These are phyloP conservation scores for Podospora appendiculata DNA, from an alignment of 495 filamentous ascomycete genomes.

Conservation along the genomic window DNA sequence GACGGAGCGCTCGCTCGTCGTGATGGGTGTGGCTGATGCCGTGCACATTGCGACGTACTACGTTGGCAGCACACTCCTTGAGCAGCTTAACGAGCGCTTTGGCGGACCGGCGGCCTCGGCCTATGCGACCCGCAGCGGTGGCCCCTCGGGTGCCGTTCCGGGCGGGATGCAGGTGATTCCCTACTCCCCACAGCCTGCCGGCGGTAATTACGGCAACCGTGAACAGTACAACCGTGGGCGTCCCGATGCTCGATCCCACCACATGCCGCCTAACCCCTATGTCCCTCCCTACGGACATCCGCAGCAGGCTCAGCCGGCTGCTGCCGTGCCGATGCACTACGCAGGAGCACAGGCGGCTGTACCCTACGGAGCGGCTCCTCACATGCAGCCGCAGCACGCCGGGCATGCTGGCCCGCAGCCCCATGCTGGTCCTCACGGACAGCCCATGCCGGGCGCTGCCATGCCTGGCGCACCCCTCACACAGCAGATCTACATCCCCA, in stretches of 20 bases:
- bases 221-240: conserved; percentile 66
- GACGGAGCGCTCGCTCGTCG: conserved; percentile 92
- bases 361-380: conserved; percentile 65
- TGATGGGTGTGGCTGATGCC: conserved; percentile 83
- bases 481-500: conserved; percentile 97
- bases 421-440: conserved; percentile 51
- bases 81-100: conserved; percentile 93
- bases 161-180: conserved; percentile 97
- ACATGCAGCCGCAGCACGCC: conserved; percentile 63
- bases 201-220: conserved; percentile 84
- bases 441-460: conserved; percentile 61
- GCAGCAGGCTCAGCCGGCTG: conserved; percentile 52
- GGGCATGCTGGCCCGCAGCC: conserved; percentile 43
- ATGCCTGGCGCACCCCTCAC: conserved; percentile 84
- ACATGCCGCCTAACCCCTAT: conserved; percentile 38
- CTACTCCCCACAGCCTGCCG: conserved; percentile 85
- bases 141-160: conserved; percentile 82
- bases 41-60: conserved; percentile 99
- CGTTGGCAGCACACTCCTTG: conserved; percentile 88
- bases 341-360: conserved; percentile 33
- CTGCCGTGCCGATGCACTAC: conserved; percentile 66
- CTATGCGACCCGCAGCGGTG: conserved; percentile 92
- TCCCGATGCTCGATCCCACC: conserved; percentile 56
- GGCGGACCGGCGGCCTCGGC: conserved; percentile 93
- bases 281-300: conserved; percentile 57